phyloP scores from a whole-genome alignment of 2,329 filamentous ascomycete genomes.

The Cercospora sojina region DNA sequence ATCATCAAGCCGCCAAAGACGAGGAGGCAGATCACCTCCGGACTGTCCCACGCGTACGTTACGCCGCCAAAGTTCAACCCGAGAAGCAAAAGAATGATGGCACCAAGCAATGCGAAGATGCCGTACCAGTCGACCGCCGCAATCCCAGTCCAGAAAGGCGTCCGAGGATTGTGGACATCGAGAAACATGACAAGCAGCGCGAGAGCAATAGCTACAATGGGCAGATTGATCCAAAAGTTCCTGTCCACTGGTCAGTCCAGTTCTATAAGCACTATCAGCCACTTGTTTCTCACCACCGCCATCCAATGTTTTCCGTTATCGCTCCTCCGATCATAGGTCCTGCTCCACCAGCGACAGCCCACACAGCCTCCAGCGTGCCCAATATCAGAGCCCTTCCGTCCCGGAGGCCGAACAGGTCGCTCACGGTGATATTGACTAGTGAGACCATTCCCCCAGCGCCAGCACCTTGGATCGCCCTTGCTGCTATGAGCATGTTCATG shows the following conservation, averaged over 20 bases:
- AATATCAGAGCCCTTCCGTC: background rate
- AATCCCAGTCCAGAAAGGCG: background rate
- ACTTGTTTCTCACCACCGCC: background rate
- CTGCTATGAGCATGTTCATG: background rate
- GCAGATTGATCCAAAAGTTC: constrained; percentile 1
- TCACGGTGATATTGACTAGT: background rate
- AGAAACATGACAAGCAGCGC: background rate
- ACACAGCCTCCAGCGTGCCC: background rate
- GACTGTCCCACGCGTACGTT: background rate
- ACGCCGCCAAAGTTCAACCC: background rate
- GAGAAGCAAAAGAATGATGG: background rate
- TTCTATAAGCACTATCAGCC: background rate
- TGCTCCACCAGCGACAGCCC: background rate
- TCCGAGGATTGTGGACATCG: background rate
- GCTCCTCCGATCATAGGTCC: background rate
- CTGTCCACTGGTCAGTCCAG: background rate
- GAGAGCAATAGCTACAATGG: background rate
- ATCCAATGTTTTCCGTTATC: background rate
- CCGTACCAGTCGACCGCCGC: background rate
- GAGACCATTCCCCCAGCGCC: background rate
- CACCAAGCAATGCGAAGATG: background rate
- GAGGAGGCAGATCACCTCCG: background rate
- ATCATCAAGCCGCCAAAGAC: background rate
- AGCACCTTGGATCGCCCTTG: background rate
- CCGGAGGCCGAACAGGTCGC: background rate